phyloP scores from a whole-genome alignment of 2,329 filamentous ascomycete species.

The Coniochaeta pulveracea region DNA sequence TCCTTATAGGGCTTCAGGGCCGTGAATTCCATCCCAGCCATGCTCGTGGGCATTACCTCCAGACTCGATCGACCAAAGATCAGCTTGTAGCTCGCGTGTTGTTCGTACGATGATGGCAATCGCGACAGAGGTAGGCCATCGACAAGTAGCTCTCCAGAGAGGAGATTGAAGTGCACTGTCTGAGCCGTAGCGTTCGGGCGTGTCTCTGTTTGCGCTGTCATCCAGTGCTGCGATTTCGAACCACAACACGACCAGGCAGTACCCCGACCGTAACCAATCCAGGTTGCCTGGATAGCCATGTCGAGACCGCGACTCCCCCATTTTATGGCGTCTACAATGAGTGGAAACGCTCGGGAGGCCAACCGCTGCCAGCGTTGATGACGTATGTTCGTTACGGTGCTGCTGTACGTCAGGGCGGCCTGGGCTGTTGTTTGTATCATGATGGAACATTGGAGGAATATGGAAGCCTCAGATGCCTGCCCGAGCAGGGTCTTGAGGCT shows the following conservation, averaged over 20 bases:
- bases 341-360: conserved; percentile 9
- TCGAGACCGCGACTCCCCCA: conserved; percentile 12
- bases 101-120: conserved; percentile 32
- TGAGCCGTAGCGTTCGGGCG: conserved; percentile 5
- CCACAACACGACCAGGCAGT: conserved; percentile 3
- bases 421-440: conserved; percentile 21
- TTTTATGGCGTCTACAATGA: conserved; percentile 8
- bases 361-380: conserved; percentile 15
- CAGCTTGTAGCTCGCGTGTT: conserved; percentile 23
- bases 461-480: conserved; percentile 13
- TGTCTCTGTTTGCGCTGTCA: conserved; percentile 10
- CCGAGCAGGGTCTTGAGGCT: conserved; percentile 18
- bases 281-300: conserved; percentile 14
- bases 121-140: conserved; percentile 35
- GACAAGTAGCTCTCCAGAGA: conserved; percentile 40
- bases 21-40: conserved; percentile 28
- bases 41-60: conserved; percentile 28
- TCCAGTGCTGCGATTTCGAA: conserved; percentile 7
- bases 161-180: conserved; percentile 32
- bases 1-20: conserved; percentile 18
- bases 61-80: conserved; percentile 31
- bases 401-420: not conserved
- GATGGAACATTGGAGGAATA: conserved; percentile 8
- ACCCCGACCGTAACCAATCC: conserved; percentile 14
- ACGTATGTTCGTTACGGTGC: conserved; percentile 7